Conservation (phyloP, 305 asterid species). For the Solanum hybrid region DNA sequence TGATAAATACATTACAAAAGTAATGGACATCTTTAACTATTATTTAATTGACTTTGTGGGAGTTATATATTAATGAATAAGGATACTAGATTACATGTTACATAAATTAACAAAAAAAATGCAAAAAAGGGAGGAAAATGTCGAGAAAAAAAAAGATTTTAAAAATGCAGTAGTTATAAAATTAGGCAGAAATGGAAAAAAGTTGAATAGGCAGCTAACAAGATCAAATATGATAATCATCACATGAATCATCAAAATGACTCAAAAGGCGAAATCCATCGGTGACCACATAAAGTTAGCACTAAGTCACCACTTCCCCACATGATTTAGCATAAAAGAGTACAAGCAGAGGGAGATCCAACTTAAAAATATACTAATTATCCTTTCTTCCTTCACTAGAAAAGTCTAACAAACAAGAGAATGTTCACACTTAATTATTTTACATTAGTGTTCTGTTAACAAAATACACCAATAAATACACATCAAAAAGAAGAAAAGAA, state of each 20-base stretch:
- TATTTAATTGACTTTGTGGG: neutral
- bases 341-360: neutral
- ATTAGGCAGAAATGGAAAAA: neutral
- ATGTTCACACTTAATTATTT: conserved; percentile 9
- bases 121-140: neutral
- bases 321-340: neutral
- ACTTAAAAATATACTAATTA: neutral
- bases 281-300: neutral
- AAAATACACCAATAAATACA: conserved; percentile 7
- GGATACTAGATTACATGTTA: neutral
- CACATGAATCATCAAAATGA: neutral
- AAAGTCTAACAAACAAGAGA: neutral
- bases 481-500: conserved; percentile 11
- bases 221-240: neutral
- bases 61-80: too few species aligned
- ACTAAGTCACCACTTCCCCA: neutral
- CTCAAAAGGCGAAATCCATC: neutral
- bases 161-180: neutral
- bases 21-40: neutral
- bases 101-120: neutral
- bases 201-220: neutral
- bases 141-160: too few species aligned
- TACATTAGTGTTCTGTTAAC: conserved; percentile 14
- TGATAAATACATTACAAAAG: neutral
- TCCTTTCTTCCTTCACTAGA: neutral